Evolutionary conservation across 805 yeast species (phyloP).

Genomic region (Kluyveromyces dobzhanskii): DNA sequence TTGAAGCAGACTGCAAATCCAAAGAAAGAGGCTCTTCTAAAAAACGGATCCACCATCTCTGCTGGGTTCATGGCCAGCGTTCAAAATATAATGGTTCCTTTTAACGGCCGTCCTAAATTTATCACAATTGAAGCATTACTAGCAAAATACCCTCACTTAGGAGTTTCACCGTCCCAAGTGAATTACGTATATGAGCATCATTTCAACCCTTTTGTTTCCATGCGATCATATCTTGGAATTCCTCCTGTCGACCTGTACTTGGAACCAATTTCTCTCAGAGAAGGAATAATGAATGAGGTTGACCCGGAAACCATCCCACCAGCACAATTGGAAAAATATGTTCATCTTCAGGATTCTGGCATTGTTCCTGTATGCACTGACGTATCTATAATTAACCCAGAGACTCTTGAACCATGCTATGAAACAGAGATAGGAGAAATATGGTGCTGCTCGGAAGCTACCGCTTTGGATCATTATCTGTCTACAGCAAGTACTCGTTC

Average conservation of each 20-base stretch:
- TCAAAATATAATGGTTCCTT: constrained; percentile 78
- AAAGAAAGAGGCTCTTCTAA: constrained; percentile 6
- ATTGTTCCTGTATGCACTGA: constrained; percentile 94
- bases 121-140: constrained; percentile 50
- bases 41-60: constrained; percentile 10
- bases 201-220: constrained; percentile 72
- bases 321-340: constrained; percentile 31
- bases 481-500: background rate
- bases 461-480: constrained; percentile 50
- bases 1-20: constrained; percentile 1
- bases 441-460: constrained; percentile 91
- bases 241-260: constrained; percentile 83
- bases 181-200: constrained; percentile 71
- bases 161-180: constrained; percentile 59
- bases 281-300: constrained; percentile 75
- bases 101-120: constrained; percentile 64
- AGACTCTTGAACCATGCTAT: constrained; percentile 66
- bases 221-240: constrained; percentile 74
- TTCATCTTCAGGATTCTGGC: constrained; percentile 88
- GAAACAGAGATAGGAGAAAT: constrained; percentile 95
- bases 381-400: constrained; percentile 91
- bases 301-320: constrained; percentile 37
- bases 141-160: constrained; percentile 52
- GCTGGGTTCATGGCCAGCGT: constrained; percentile 42
- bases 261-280: constrained; percentile 83